A percentile compares a stretch with the other conserved stretches of the same genome.
Evolutionary conservation across 1,139 yeast species (phyloP).

Genomic region (Hemisphaericaspora lyxosophila): DNA sequence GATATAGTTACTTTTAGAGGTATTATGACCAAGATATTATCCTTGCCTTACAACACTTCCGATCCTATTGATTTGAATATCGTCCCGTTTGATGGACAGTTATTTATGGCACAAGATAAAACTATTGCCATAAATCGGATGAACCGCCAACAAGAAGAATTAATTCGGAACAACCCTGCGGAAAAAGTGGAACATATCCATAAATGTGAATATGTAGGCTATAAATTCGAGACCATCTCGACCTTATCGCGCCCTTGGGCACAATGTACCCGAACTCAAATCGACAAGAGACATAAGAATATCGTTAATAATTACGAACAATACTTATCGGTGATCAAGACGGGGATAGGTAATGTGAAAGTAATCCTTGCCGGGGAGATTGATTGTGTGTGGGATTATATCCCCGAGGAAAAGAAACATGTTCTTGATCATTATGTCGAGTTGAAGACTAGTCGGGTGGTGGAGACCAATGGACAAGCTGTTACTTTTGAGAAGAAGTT

Average conservation of each 20-base stretch:
- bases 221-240: slow-evolving; percentile 79
- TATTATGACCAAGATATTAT: slow-evolving; percentile 64
- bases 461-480: slow-evolving; percentile 54
- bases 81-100: slow-evolving; percentile 72
- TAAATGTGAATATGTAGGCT: slow-evolving; percentile 64
- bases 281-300: slow-evolving; percentile 62
- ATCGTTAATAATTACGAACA: slow-evolving; percentile 72
- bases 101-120: slow-evolving; percentile 72
- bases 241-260: slow-evolving; percentile 80
- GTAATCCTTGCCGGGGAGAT: slow-evolving; percentile 85
- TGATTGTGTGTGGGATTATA: slow-evolving; percentile 83
- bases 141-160: slow-evolving; percentile 23
- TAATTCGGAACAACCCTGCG: slow-evolving; percentile 27
- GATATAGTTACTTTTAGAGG: slow-evolving; percentile 87
- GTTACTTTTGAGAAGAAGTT: slow-evolving; percentile 69
- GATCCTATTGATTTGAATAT: slow-evolving; percentile 67
- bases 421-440: slow-evolving; percentile 79
- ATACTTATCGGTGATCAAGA: slow-evolving; percentile 71
- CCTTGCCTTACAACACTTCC: slow-evolving; percentile 54
- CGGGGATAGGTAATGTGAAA: slow-evolving; percentile 76
- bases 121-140: slow-evolving; percentile 33
- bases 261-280: slow-evolving; percentile 57
- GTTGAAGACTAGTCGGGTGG: slow-evolving; percentile 66
- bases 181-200: slow-evolving; percentile 34
- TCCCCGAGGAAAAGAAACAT: slow-evolving; percentile 50